A percentile compares a stretch with the other conserved stretches of the same genome.
phyloP scores from a whole-genome alignment of 75 land plant species.

The Pinus tabuliformis region DNA sequence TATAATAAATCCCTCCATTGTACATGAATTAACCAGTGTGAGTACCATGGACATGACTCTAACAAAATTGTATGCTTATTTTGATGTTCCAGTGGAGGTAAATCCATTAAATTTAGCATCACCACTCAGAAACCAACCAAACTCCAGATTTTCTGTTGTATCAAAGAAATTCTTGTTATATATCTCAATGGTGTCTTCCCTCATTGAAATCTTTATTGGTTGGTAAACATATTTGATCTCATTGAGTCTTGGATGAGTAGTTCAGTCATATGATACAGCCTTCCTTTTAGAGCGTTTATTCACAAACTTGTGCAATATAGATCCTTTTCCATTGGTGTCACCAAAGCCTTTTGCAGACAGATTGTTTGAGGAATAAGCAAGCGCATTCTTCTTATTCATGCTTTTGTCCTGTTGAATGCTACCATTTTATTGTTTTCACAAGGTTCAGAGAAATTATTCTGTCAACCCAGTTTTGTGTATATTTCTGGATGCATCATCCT shows the following conservation, averaged over 20 bases:
- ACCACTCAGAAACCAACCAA: constrained; percentile 62
- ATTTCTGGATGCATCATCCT: neutral
- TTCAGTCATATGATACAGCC: neutral
- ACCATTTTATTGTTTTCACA: neutral
- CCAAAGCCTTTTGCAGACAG: neutral
- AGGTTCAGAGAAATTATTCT: neutral
- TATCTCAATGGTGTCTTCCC: constrained; percentile 58
- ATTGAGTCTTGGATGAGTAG: no score
- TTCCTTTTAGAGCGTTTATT: constrained; percentile 10
- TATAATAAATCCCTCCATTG: constrained; percentile 51
- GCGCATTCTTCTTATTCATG: neutral
- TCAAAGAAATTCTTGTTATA: constrained; percentile 71
- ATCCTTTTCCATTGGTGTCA: constrained; percentile 4
- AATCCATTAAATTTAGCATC: constrained; percentile 58
- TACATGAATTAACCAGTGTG: constrained; percentile 33
- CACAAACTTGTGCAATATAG: constrained; percentile 1
- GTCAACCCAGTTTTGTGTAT: neutral
- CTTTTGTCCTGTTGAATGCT: neutral
- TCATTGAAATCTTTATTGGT: constrained; percentile 57
- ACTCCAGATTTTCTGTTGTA: constrained; percentile 51
- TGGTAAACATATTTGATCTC: constrained; percentile 95
- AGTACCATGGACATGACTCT: constrained; percentile 73
- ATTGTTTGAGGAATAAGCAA: neutral
- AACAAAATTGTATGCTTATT: constrained; percentile 33
- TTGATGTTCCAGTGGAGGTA: constrained; percentile 69